A percentile compares a stretch with the other conserved stretches of the same genome.
These are phyloP conservation scores for Cryptococcus maquisensis DNA, from an alignment of 1,284 basidiomycete species.

Conservation along the genomic window DNA sequence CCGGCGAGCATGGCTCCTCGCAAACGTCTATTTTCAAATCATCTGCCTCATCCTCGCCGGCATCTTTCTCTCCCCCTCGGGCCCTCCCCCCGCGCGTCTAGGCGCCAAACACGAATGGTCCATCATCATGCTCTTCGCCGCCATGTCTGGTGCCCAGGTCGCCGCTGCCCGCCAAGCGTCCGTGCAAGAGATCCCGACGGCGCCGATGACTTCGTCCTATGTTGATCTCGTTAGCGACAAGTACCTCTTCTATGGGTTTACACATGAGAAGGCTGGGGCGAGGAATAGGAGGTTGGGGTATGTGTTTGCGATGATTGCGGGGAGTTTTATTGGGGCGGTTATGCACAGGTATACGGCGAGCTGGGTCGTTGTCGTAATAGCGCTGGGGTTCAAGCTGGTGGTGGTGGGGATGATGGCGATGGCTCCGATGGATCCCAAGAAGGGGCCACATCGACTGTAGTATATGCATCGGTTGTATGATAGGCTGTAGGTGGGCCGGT, in stretches of 20 bases:
- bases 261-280: conserved; percentile 22
- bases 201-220: conserved; percentile 43
- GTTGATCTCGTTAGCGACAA: conserved; percentile 45
- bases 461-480: background rate
- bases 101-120: conserved; percentile 36
- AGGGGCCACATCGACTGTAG: background rate
- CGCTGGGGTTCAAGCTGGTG: conserved; percentile 29
- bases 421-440: conserved; percentile 12
- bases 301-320: conserved; percentile 37
- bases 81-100: conserved; percentile 19
- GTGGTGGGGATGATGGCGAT: conserved; percentile 21
- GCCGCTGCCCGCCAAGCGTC: conserved; percentile 39
- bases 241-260: conserved; percentile 31
- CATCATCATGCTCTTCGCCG: conserved; percentile 39
- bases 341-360: conserved; percentile 34
- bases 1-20: conserved; percentile 36
- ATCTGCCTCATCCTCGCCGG: conserved; percentile 26
- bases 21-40: conserved; percentile 26
- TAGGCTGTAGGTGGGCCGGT: too few species aligned
- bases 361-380: conserved; percentile 37
- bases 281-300: conserved; percentile 40
- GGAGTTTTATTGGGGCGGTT: conserved; percentile 38
- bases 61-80: conserved; percentile 34
- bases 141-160: conserved; percentile 46
- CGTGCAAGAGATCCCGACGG: conserved; percentile 37